Evolutionary conservation across 2,329 filamentous ascomycete genomes (phyloP).

Genomic region (Rhinocladiella similis): DNA sequence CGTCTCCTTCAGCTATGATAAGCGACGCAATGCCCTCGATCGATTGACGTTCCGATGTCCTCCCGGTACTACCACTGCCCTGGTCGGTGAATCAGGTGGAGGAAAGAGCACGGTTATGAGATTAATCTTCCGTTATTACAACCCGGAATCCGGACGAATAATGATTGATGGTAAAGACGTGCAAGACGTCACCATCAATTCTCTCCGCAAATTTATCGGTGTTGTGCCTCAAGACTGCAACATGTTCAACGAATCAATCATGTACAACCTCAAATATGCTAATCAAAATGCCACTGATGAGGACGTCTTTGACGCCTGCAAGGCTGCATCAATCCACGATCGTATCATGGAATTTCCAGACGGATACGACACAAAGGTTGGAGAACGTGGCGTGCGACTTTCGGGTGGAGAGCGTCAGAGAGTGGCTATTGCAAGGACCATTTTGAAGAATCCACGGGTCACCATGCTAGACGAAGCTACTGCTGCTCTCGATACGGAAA

Average conservation of each 20-base stretch:
- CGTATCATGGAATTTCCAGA: slow-evolving; percentile 88
- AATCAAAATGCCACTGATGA: slow-evolving; percentile 78
- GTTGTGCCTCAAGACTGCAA: slow-evolving; percentile 97
- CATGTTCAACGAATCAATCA: slow-evolving; percentile 88
- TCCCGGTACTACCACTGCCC: slow-evolving; percentile 89
- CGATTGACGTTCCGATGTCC: slow-evolving; percentile 81
- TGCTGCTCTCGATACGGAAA: slow-evolving; percentile 86
- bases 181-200: slow-evolving; percentile 85
- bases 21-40: slow-evolving; percentile 78
- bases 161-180: slow-evolving; percentile 83
- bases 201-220: slow-evolving; percentile 85
- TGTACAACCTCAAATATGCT: slow-evolving; percentile 93
- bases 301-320: slow-evolving; percentile 78
- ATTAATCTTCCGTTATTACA: slow-evolving; percentile 95
- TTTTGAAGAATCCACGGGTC: slow-evolving; percentile 86
- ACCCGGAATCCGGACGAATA: slow-evolving; percentile 75
- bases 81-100: slow-evolving; percentile 94
- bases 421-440: slow-evolving; percentile 88
- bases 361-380: slow-evolving; percentile 84
- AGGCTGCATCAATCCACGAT: slow-evolving; percentile 87
- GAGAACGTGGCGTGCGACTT: slow-evolving; percentile 81
- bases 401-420: slow-evolving; percentile 93
- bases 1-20: slow-evolving; percentile 88
- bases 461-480: slow-evolving; percentile 94
- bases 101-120: slow-evolving; percentile 97